These are phyloP conservation scores for Lippia alba DNA, from an alignment of 305 asterid species.

Conservation along the genomic window DNA sequence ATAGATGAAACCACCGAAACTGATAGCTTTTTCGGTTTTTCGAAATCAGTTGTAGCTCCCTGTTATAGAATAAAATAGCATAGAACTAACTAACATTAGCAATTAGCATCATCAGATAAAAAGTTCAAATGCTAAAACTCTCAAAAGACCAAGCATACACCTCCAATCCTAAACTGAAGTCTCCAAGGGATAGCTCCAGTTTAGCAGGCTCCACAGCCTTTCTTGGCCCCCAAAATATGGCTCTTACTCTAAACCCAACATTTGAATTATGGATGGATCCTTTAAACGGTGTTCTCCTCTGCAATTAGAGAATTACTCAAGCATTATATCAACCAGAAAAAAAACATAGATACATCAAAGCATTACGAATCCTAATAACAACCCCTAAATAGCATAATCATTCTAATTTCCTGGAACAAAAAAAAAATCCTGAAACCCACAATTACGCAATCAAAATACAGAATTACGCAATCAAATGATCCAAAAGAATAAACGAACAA, in stretches of 20 bases:
- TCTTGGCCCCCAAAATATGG: constrained; percentile 83
- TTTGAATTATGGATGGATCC: constrained; percentile 35
- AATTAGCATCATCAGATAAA: constrained; percentile 22
- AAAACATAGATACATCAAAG: background rate
- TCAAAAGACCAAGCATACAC: constrained; percentile 43
- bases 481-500: background rate
- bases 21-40: constrained; percentile 55
- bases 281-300: constrained; percentile 54
- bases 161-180: constrained; percentile 58
- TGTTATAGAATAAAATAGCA: constrained; percentile 36
- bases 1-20: constrained; percentile 89
- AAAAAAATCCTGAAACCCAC: constrained; percentile 5
- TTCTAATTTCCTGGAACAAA: constrained; percentile 19
- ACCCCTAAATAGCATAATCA: background rate
- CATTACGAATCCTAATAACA: no score
- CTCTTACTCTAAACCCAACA: constrained; percentile 49
- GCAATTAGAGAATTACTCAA: constrained; percentile 29
- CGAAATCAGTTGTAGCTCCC: constrained; percentile 51
- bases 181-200: constrained; percentile 62
- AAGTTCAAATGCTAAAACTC: constrained; percentile 26
- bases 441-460: constrained; percentile 9
- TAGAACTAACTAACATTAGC: background rate
- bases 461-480: constrained; percentile 7
- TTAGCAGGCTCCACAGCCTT: constrained; percentile 67
- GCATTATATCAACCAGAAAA: constrained; percentile 11